Evolutionary conservation across 2,329 filamentous ascomycete genomes (phyloP).

Genomic region (Magnaporthiopsis incrustans): DNA sequence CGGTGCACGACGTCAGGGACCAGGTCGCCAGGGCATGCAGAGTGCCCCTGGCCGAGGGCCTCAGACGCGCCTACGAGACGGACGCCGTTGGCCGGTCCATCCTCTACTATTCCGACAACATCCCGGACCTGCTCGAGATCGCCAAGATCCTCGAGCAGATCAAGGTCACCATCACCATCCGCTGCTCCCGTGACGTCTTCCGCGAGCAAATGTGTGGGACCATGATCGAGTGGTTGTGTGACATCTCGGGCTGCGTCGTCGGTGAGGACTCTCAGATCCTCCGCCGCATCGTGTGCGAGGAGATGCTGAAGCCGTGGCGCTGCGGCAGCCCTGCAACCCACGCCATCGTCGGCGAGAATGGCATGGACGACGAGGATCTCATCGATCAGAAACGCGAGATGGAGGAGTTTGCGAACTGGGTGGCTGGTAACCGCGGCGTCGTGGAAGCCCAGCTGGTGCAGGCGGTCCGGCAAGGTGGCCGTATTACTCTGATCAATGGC

Average conservation of each 20-base stretch:
- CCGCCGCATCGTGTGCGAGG: constrained; percentile 77
- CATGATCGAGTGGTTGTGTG: constrained; percentile 90
- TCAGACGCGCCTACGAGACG: constrained; percentile 74
- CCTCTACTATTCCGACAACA: constrained; percentile 65
- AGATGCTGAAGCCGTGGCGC: constrained; percentile 81
- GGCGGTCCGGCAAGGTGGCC: neutral
- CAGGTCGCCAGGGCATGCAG: constrained; percentile 87
- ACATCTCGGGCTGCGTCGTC: constrained; percentile 84
- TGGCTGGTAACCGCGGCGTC: neutral
- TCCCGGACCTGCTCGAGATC: constrained; percentile 66
- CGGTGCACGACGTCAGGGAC: constrained; percentile 79
- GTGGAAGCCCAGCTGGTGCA: neutral
- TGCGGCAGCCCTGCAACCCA: constrained; percentile 79
- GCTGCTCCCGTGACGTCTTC: constrained; percentile 90
- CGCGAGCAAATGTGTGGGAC: constrained; percentile 98
- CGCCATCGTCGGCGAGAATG: constrained; percentile 65
- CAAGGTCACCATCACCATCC: constrained; percentile 89
- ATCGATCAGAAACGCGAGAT: constrained; percentile 40
- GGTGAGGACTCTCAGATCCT: constrained; percentile 73
- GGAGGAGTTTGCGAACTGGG: constrained; percentile 12
- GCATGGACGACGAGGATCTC: constrained; percentile 72
- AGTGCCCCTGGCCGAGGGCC: constrained; percentile 60
- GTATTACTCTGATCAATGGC: neutral
- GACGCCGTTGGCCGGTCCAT: constrained; percentile 84
- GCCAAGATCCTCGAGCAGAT: constrained; percentile 89